phyloP scores from a whole-genome alignment of 306 rosid genomes.

The Purshia tridentata region DNA sequence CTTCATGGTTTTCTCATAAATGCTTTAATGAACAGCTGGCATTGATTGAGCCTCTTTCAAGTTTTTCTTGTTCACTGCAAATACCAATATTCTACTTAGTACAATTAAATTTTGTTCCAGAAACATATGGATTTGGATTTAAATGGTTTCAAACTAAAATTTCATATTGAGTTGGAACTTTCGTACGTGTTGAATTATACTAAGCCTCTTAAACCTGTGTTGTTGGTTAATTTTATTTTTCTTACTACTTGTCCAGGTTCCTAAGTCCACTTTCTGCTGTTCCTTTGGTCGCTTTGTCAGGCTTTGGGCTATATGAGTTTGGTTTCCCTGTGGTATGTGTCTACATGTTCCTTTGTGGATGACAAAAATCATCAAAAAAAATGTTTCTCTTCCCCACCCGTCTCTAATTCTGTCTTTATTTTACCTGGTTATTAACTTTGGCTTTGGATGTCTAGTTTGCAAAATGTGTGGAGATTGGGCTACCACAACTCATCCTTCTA shows the following conservation, averaged over 20 bases:
- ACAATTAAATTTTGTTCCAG: neutral
- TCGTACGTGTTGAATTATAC: neutral
- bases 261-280: slow-evolving; percentile 85
- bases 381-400: neutral
- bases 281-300: slow-evolving; percentile 87
- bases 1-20: neutral
- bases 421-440: slow-evolving; percentile 8
- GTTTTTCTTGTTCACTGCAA: neutral
- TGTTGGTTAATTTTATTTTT: slow-evolving; percentile 23
- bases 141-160: neutral
- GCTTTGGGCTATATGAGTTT: slow-evolving; percentile 78
- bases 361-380: neutral
- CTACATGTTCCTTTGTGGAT: slow-evolving; percentile 8
- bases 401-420: slow-evolving; percentile 11
- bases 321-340: slow-evolving; percentile 87
- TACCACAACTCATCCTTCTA: slow-evolving; percentile 73
- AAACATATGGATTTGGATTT: neutral
- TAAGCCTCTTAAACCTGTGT: slow-evolving; percentile 4
- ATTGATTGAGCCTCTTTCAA: neutral
- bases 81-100: neutral
- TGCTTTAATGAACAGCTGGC: neutral
- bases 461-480: slow-evolving; percentile 88
- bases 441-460: slow-evolving; percentile 58
- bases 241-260: slow-evolving; percentile 51
- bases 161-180: neutral